Conservation (phyloP, 2,329 filamentous ascomycete species). For the Alternaria sp. region DNA sequence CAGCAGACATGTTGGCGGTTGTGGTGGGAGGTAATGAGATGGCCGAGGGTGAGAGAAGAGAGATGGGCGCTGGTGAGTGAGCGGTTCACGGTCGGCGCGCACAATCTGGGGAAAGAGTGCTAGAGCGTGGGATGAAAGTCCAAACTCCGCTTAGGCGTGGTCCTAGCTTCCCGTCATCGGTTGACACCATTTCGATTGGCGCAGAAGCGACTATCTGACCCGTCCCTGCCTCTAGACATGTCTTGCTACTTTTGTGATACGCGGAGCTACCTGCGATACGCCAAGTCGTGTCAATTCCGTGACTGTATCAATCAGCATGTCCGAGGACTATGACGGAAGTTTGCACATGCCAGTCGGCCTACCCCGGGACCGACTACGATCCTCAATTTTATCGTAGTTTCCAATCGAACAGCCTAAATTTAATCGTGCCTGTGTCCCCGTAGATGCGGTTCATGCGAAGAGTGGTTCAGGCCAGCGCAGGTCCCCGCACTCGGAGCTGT, state of each 20-base stretch:
- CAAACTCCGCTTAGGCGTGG: conserved; percentile 16
- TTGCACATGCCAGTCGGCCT: background rate
- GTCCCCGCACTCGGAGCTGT: background rate
- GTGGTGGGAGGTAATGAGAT: conserved; percentile 13
- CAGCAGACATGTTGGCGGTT: conserved; percentile 51
- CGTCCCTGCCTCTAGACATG: conserved; percentile 4
- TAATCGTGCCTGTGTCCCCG: background rate
- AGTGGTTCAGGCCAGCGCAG: background rate
- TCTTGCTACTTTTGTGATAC: background rate
- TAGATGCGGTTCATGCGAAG: background rate
- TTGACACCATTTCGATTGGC: conserved; percentile 21
- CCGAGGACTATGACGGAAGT: background rate
- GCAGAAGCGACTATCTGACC: conserved; percentile 16
- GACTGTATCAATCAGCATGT: conserved; percentile 1
- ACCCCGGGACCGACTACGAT: background rate
- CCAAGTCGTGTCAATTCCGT: conserved; percentile 7
- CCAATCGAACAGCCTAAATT: background rate
- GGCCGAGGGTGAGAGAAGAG: conserved; percentile 14
- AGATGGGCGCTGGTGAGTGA: conserved; percentile 19
- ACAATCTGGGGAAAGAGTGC: conserved; percentile 37
- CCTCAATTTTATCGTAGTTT: background rate
- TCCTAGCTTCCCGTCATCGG: conserved; percentile 26
- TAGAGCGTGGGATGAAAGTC: conserved; percentile 35
- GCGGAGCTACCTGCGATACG: background rate
- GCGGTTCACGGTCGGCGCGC: conserved; percentile 20